phyloP scores from a whole-genome alignment of 1,284 basidiomycete genomes.

The Xanthoconium separans region DNA sequence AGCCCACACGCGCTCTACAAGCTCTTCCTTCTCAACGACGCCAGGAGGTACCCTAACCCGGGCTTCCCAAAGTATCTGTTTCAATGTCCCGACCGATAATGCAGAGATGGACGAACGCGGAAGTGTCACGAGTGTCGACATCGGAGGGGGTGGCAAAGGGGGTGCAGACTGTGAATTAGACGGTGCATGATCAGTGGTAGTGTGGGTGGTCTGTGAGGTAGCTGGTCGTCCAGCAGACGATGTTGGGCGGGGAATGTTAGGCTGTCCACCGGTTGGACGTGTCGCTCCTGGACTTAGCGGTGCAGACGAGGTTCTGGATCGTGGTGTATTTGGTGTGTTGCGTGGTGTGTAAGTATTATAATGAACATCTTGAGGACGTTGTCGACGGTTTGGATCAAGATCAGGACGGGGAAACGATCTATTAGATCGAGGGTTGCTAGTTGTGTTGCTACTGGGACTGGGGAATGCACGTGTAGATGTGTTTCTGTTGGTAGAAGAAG shows the following conservation, averaged over 20 bases:
- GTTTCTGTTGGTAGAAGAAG: conserved; percentile 23
- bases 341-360: conserved; percentile 20
- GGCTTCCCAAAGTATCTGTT: conserved; percentile 73
- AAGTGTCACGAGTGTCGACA: conserved; percentile 66
- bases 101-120: conserved; percentile 51
- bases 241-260: conserved; percentile 22
- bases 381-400: conserved; percentile 34
- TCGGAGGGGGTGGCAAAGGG: conserved; percentile 50
- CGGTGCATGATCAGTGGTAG: conserved; percentile 12
- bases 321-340: conserved; percentile 4
- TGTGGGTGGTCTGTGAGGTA: conserved; percentile 17
- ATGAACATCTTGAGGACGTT: conserved; percentile 22
- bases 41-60: conserved; percentile 52
- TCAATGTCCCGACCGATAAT: conserved; percentile 66
- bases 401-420: conserved; percentile 38
- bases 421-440: conserved; percentile 11
- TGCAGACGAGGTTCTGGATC: conserved; percentile 25
- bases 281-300: conserved; percentile 18
- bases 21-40: conserved; percentile 70
- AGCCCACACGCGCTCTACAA: conserved; percentile 65
- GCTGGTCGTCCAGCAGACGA: conserved; percentile 20
- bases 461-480: conserved; percentile 15
- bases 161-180: conserved; percentile 28
- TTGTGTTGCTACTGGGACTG: conserved; percentile 14
- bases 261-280: conserved; percentile 10